Conservation (phyloP, 768 basidiomycete species). For the Fibroporia radiculosa region DNA sequence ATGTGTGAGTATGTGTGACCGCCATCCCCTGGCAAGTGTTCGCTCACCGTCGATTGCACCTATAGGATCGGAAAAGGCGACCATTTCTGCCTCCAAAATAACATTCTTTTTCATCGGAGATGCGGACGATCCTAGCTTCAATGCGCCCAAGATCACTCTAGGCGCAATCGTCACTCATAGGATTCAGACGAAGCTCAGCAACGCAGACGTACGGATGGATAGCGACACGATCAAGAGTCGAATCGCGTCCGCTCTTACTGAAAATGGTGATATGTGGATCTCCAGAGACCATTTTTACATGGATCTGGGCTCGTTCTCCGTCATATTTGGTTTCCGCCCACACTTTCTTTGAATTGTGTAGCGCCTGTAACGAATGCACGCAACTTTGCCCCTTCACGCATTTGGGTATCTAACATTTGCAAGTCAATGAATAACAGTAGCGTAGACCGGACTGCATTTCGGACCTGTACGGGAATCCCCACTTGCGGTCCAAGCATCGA, state of each 20-base stretch:
- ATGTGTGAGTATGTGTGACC: neutral
- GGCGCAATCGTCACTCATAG: neutral
- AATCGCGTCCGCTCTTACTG: conserved; percentile 83
- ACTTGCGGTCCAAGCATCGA: conserved; percentile 37
- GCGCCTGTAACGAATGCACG: conserved; percentile 41
- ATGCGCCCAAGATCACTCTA: neutral
- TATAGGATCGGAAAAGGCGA: conserved; percentile 59
- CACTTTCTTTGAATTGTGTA: conserved; percentile 36
- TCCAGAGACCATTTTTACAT: conserved; percentile 46
- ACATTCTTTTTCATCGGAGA: conserved; percentile 19
- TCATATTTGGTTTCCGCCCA: conserved; percentile 96
- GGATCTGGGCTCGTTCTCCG: conserved; percentile 91
- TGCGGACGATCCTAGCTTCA: neutral
- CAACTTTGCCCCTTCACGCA: conserved; percentile 67
- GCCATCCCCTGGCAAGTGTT: neutral
- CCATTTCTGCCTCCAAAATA: conserved; percentile 83
- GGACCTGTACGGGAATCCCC: conserved; percentile 58
- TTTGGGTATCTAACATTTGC: conserved; percentile 67
- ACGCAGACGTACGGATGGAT: conserved; percentile 39
- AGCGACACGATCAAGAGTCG: conserved; percentile 67
- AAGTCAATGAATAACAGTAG: neutral
- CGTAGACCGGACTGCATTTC: neutral
- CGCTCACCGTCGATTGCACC: conserved; percentile 63
- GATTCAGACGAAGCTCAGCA: neutral
- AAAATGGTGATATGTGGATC: conserved; percentile 61